A percentile compares a stretch with the other conserved stretches of the same genome.
phyloP scores from a whole-genome alignment of 1,284 basidiomycete species.

The Ceratobasidium sp. region DNA sequence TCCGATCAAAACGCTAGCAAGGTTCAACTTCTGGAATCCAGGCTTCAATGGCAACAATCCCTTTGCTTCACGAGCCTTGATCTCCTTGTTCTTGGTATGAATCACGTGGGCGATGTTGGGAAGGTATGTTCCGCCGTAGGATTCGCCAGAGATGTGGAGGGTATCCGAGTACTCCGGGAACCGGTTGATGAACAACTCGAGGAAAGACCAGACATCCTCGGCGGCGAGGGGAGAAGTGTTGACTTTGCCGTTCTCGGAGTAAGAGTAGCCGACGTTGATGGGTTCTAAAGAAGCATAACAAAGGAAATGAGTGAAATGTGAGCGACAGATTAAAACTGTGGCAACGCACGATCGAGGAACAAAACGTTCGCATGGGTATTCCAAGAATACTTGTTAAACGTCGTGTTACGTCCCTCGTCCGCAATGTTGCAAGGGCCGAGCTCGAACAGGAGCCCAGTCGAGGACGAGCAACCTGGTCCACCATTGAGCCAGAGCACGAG shows the following conservation, averaged over 20 bases:
- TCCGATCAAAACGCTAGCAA: constrained; percentile 83
- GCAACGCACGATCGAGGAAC: constrained; percentile 76
- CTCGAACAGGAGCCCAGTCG: constrained; percentile 85
- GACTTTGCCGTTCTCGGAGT: constrained; percentile 78
- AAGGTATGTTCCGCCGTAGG: constrained; percentile 80
- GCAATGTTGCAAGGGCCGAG: constrained; percentile 86
- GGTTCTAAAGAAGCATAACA: constrained; percentile 59
- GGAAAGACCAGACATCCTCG: constrained; percentile 89
- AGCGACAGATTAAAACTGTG: not conserved
- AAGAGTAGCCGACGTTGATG: constrained; percentile 90
- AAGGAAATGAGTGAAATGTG: not conserved
- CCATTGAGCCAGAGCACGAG: constrained; percentile 87
- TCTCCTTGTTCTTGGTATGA: constrained; percentile 75
- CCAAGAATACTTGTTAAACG: constrained; percentile 83
- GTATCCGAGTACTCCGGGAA: constrained; percentile 74
- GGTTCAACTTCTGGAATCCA: constrained; percentile 72
- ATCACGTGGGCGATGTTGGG: constrained; percentile 84
- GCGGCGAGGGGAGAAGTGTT: constrained; percentile 66
- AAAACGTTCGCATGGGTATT: constrained; percentile 69
- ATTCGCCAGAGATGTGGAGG: constrained; percentile 78
- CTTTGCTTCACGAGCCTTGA: constrained; percentile 35
- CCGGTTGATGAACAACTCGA: constrained; percentile 84
- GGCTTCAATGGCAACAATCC: constrained; percentile 52
- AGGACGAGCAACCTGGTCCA: constrained; percentile 62
- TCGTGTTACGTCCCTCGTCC: constrained; percentile 76